Evolutionary conservation across 78 protist species (phyloP), one percentile per base, ranked within the genome.

Genomic region (Creolimax fragrantissima): DNA sequence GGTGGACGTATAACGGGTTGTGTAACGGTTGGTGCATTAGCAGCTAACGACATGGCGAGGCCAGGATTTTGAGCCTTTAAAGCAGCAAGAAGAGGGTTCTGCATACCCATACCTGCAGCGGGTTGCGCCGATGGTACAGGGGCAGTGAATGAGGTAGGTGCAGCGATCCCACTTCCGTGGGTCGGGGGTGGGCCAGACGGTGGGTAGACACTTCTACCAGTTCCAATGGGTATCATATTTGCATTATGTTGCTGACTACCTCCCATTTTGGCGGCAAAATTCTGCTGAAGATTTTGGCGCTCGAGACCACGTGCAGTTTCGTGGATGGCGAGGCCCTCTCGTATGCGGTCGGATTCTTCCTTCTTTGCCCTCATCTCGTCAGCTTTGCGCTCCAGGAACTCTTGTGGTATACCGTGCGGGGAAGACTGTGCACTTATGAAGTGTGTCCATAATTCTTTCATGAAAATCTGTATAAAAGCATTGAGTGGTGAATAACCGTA

Each of bases 361-460:
- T 83, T 83, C 37, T 83, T 83, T 41, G 6, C 37, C 86, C 86
- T 5, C 86, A 83, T 6, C 7, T 92, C 90, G n/a, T 92, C 66
- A 83, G 90, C 92, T 85, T 83, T 85, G 41, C 92, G 41, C 84
- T 94, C 96, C 36, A 94, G 35, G 43, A 96, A 88, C 44, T 85
- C 93, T 2, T 44, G 43, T 3, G 98, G 97, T 3, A 96, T 67
- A 41, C 98, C 97, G 41, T 39, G 39, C 11, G 32, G 35, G 17
- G 90, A 44, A 42, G 39, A 35, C 89, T 93, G 95, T 5, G 97
- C 96, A 4, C 47, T 41, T 17, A 94, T 4, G 7, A 96, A 85
- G 44, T 94, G 91, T 39, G 58, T 24, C 98, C 98, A 96, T 4
- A 96, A 84, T 58, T 94, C 95, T 3, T 24, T 17, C 96, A 96